phyloP scores from a whole-genome alignment of 2,329 filamentous ascomycete species.

The Venturia aucupariae region DNA sequence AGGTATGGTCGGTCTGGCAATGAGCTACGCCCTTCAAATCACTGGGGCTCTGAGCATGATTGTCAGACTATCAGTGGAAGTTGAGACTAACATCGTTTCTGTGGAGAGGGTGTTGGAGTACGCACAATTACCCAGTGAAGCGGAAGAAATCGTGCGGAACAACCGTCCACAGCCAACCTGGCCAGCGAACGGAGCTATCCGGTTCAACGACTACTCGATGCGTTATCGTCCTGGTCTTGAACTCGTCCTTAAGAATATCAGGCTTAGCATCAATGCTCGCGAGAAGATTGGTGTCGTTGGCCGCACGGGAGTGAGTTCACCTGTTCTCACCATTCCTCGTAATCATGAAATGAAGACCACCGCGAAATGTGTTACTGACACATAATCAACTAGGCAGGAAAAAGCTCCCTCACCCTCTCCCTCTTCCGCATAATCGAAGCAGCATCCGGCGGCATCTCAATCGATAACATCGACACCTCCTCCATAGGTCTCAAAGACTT shows the following conservation, averaged over 20 bases:
- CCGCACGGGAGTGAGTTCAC: conserved; percentile 55
- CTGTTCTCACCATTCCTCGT: neutral
- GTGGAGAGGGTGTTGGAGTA: conserved; percentile 92
- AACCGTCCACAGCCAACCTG: conserved; percentile 72
- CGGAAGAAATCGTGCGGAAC: conserved; percentile 75
- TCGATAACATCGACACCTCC: conserved; percentile 78
- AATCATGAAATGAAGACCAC: too few relatives aligned
- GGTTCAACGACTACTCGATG: conserved; percentile 81
- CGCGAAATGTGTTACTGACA: too few relatives aligned
- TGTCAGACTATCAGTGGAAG: conserved; percentile 86
- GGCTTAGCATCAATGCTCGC: conserved; percentile 75
- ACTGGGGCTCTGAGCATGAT: conserved; percentile 96
- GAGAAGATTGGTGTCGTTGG: conserved; percentile 96
- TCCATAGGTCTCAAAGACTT: conserved; percentile 76
- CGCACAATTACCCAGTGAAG: conserved; percentile 73
- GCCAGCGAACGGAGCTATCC: conserved; percentile 73
- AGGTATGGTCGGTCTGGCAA: conserved; percentile 73
- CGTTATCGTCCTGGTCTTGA: conserved; percentile 78
- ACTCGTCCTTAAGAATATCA: conserved; percentile 79
- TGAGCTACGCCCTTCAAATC: conserved; percentile 89
- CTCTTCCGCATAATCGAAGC: conserved; percentile 88
- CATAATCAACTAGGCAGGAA: conserved; percentile 50
- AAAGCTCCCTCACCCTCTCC: conserved; percentile 77
- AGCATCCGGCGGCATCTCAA: conserved; percentile 64
- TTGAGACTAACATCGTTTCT: conserved; percentile 93